These are phyloP conservation scores for Globisporangium viniferum DNA, from an alignment of 352 stramenopile species.

Conservation along the genomic window DNA sequence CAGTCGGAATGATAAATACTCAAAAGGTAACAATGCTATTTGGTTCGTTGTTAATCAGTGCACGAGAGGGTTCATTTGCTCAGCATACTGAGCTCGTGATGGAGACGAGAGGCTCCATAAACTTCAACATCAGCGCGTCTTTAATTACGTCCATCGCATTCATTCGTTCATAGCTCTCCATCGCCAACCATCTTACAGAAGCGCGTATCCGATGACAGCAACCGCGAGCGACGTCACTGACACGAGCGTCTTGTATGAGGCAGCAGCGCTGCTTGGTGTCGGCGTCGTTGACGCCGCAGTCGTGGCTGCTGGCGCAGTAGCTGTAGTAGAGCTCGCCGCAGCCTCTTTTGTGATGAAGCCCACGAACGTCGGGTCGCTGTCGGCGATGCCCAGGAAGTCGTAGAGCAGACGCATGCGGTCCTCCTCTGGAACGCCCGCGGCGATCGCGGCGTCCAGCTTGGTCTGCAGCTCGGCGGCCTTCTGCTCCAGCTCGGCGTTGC, in stretches of 20 bases:
- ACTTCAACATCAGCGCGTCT: not conserved
- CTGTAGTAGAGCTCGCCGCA: not conserved
- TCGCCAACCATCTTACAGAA: not conserved
- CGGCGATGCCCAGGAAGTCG: constrained; percentile 7
- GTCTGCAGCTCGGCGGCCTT: constrained; percentile 8
- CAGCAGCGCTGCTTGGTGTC: not conserved
- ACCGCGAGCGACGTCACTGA: not conserved
- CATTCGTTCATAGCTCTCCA: not conserved
- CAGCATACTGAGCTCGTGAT: not conserved
- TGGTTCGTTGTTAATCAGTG: not conserved
- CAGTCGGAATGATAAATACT: not conserved
- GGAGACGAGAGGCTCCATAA: not conserved
- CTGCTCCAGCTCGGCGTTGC: constrained; percentile 5
- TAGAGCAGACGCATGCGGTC: constrained; percentile 17
- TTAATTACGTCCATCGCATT: not conserved
- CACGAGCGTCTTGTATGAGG: not conserved
- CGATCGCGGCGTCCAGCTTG: constrained; percentile 9
- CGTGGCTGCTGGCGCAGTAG: not conserved
- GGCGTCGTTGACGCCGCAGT: not conserved
- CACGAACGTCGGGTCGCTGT: constrained; percentile 12
- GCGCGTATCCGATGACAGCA: not conserved
- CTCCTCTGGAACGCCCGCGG: constrained; percentile 6
- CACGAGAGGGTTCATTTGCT: not conserved
- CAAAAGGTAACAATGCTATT: not conserved
- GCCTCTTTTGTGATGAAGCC: constrained; percentile 8